Evolutionary conservation across 495 filamentous ascomycete species (phyloP).

Genomic region (Tuber aestivum): DNA sequence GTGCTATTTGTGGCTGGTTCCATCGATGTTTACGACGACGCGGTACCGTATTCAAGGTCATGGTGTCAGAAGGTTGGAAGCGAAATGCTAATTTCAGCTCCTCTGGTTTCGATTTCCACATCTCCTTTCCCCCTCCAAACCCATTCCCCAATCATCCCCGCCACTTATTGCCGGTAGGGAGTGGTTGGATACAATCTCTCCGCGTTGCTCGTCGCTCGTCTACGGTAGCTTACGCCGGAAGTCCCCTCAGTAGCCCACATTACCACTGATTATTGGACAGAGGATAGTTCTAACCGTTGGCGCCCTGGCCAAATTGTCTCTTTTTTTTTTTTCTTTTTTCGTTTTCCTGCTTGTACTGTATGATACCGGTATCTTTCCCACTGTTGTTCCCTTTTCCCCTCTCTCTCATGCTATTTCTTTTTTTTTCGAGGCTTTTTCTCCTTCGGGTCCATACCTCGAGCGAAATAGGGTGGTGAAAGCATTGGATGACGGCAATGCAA

Average conservation of each 20-base stretch:
- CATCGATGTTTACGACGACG: too few relatives aligned
- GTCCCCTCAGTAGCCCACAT: neutral
- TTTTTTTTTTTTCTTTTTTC: neutral
- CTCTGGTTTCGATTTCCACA: neutral
- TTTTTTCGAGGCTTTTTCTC: neutral
- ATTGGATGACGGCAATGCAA: neutral
- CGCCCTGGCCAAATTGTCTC: slow-evolving; percentile 7
- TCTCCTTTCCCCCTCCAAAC: neutral
- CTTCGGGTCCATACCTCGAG: neutral
- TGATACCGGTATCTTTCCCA: too few relatives aligned
- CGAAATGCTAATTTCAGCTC: slow-evolving; percentile 17
- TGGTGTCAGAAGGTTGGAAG: slow-evolving; percentile 8
- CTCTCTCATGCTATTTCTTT: neutral
- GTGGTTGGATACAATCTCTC: slow-evolving; percentile 12
- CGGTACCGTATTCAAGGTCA: neutral
- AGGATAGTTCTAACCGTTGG: slow-evolving; percentile 9
- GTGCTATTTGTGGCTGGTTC: slow-evolving; percentile 25
- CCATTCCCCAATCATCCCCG: neutral
- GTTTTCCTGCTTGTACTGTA: neutral
- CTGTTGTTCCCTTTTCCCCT: too few relatives aligned
- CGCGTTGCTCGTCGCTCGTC: slow-evolving; percentile 15
- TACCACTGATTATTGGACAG: slow-evolving; percentile 5
- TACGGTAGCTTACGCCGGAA: slow-evolving; percentile 4
- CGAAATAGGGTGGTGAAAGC: neutral
- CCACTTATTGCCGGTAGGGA: slow-evolving; percentile 7